Percentiles rank a stretch among this genome's conserved stretches.
phyloP scores from a whole-genome alignment of 2,329 filamentous ascomycete species.

The Calonectria leucothoes region DNA sequence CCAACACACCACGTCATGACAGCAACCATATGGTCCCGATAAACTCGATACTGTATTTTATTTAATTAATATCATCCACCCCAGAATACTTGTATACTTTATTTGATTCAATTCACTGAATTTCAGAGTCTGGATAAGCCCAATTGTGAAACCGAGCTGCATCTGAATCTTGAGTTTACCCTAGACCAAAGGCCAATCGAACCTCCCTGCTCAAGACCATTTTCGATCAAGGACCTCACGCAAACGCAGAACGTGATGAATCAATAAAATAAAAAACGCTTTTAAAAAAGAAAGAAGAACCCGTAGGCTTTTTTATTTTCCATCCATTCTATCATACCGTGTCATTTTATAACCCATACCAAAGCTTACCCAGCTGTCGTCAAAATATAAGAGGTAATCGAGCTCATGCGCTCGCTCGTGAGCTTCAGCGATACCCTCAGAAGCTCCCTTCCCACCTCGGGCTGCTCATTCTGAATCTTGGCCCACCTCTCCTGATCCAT shows the following conservation, averaged over 20 bases:
- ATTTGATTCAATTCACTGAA: too few species aligned
- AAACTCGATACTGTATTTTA: too few species aligned
- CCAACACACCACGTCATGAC: too few species aligned
- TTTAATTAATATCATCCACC: too few species aligned
- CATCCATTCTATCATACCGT: neutral
- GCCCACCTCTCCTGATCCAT: constrained; percentile 80
- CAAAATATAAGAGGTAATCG: constrained; percentile 69
- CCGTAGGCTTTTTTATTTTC: neutral
- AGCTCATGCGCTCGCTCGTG: constrained; percentile 90
- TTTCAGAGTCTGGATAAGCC: too few species aligned
- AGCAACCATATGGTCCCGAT: too few species aligned
- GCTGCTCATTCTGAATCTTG: constrained; percentile 76
- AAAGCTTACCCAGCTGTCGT: constrained; percentile 57
- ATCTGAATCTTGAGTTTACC: neutral
- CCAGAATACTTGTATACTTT: too few species aligned
- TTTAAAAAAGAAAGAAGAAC: too few species aligned
- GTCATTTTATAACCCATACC: neutral
- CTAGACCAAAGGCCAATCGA: neutral
- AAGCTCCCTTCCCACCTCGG: constrained; percentile 85
- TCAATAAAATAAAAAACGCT: neutral
- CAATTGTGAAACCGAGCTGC: too few species aligned
- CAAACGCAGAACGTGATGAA: neutral
- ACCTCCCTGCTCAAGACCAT: too few species aligned
- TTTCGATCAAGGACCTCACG: neutral
- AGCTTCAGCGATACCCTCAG: constrained; percentile 90